Evolutionary conservation across 257 asterid genomes (phyloP), one percentile per base, ranked within the genome.

Genomic region (Rauvolfia tetraphylla): DNA sequence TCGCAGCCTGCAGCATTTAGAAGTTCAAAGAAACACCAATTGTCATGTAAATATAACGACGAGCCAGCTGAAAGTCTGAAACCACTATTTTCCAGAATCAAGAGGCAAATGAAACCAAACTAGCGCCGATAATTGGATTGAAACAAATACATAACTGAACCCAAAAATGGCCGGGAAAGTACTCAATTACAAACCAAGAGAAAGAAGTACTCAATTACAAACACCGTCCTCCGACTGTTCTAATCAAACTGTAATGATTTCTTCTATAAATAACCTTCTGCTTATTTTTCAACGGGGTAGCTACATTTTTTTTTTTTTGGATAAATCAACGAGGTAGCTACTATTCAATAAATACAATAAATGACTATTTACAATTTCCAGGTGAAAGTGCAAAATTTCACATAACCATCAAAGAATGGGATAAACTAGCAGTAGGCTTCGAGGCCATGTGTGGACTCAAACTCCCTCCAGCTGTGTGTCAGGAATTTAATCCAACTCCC

Each of bases 341-440:
- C 49, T 54, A 58, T 33, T 70, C 59, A 69, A 25, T 53, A 22
- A 62, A 11, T n/a, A 74, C 49, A 36, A n/a, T 38, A 58, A 62
- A 49, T 72, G 73, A 48, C 27, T 72, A 72, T 72, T 72, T 78
- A 78, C 77, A 61, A 71, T 17, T 57, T 61, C 68, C 53, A 71
- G 11, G 25, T 8, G 15, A 48, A 6, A 54, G 23, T 22, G 7
- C 27, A 1, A 33, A 58, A 57, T 46, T 77, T 77, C 73, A 61
- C 57, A 48, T 22, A 67, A 22, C 49, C 42, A 42, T 57, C 18
- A n/a, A 23, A 71, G 7, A 58, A 48, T 25, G 14, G 41, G 18
- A 53, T 14, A 70, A 44, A 54, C 68, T 23, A 69, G 18, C 11
- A 31, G 29, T 5, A 38, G 27, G 29, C 71, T 13, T 65, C 25